phyloP scores from a whole-genome alignment of 805 yeast genomes.

The Pichia membranifaciens region DNA sequence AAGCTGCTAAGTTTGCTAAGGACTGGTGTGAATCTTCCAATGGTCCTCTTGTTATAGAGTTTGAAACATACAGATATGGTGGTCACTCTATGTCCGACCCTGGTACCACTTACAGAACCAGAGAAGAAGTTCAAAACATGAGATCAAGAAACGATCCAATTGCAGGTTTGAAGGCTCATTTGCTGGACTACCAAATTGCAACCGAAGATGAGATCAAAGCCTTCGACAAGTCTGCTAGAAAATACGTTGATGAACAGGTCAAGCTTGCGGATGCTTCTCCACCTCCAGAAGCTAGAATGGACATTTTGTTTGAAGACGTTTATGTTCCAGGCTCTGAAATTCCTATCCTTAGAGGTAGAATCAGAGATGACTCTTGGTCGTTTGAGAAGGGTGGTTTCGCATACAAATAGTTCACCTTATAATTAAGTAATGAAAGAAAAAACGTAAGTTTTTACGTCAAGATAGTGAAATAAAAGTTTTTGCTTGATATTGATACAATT shows the following conservation, averaged over 20 bases:
- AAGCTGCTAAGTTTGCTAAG: constrained; percentile 94
- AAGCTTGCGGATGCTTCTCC: constrained; percentile 90
- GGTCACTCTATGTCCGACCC: constrained; percentile 99
- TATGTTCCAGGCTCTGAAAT: constrained; percentile 93
- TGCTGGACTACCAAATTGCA: constrained; percentile 78
- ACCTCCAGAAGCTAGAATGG: constrained; percentile 93
- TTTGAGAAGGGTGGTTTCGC: constrained; percentile 36
- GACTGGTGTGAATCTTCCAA: constrained; percentile 92
- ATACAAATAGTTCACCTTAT: constrained; percentile 23
- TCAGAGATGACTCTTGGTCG: constrained; percentile 88
- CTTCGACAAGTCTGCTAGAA: constrained; percentile 94
- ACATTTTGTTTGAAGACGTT: constrained; percentile 92
- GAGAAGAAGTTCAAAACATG: constrained; percentile 99
- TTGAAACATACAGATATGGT: constrained; percentile 98
- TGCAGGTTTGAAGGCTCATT: constrained; percentile 86
- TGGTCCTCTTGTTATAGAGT: constrained; percentile 94
- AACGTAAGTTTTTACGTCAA: too few relatives aligned
- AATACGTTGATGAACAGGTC: constrained; percentile 90
- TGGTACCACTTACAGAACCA: constrained; percentile 99
- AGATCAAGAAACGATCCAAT: constrained; percentile 97
- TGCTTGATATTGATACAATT: too few relatives aligned
- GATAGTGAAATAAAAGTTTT: too few relatives aligned
- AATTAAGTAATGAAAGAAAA: too few relatives aligned
- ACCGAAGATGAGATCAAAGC: constrained; percentile 92
- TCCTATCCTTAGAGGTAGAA: constrained; percentile 92